phyloP scores from a whole-genome alignment of 805 yeast genomes.

The Ogataea minuta region DNA sequence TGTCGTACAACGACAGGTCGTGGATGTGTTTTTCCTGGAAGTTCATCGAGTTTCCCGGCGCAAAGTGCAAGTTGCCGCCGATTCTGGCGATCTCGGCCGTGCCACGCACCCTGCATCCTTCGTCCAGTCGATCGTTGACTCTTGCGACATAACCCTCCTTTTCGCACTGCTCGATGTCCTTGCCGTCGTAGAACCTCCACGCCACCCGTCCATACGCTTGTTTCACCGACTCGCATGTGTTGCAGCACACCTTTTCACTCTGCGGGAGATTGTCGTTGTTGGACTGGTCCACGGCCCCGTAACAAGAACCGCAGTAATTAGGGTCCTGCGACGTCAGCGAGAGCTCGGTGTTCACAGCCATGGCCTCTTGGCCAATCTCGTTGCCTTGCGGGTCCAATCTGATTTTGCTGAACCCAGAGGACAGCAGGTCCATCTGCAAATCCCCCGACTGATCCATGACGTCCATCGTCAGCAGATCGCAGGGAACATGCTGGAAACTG shows the following conservation, averaged over 20 bases:
- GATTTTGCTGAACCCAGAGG: conserved; percentile 68
- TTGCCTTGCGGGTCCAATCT: conserved; percentile 58
- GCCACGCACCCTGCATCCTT: conserved; percentile 90
- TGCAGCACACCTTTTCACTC: conserved; percentile 65
- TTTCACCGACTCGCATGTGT: conserved; percentile 78
- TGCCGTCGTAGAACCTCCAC: conserved; percentile 93
- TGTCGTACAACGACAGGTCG: conserved; percentile 71
- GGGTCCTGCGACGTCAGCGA: conserved; percentile 26
- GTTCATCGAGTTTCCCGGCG: conserved; percentile 83
- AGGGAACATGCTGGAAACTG: conserved; percentile 81
- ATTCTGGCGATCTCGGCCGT: conserved; percentile 77
- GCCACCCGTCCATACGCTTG: conserved; percentile 70
- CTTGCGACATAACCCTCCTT: conserved; percentile 76
- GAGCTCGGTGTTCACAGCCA: conserved; percentile 40
- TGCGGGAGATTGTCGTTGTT: conserved; percentile 39
- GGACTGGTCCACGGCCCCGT: conserved; percentile 71
- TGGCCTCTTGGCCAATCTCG: conserved; percentile 38
- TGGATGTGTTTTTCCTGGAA: conserved; percentile 68
- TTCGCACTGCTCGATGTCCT: conserved; percentile 86
- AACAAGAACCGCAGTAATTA: conserved; percentile 83
- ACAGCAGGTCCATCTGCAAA: conserved; percentile 66
- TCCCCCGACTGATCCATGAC: conserved; percentile 90
- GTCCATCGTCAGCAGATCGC: conserved; percentile 78
- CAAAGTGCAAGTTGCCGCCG: conserved; percentile 90
- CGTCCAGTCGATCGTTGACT: conserved; percentile 57